A percentile compares a stretch with the other conserved stretches of the same genome.
Evolutionary conservation across 208 protist genomes (phyloP).

Genomic region (Crithidia sp.): DNA sequence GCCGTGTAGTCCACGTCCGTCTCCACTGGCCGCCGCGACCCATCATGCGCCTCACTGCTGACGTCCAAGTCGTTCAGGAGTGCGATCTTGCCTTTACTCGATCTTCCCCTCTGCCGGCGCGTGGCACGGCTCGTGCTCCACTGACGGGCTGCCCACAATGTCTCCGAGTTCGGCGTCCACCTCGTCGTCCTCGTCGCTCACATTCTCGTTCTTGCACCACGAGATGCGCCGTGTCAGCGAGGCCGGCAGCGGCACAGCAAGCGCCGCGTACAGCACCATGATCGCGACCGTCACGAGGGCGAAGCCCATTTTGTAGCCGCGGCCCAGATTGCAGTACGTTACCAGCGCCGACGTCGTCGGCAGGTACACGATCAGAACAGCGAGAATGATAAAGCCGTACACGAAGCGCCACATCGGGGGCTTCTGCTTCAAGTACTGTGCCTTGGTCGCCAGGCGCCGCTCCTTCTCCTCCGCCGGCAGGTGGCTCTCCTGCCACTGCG

Average conservation of each 20-base stretch:
- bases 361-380: slow-evolving; percentile 55
- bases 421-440: slow-evolving; percentile 50
- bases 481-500: slow-evolving; percentile 35
- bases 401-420: slow-evolving; percentile 52
- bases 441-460: slow-evolving; percentile 27
- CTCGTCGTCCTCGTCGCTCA: slow-evolving; percentile 12
- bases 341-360: slow-evolving; percentile 42
- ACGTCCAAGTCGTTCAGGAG: background rate
- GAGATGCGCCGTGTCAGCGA: slow-evolving; percentile 1
- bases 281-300: slow-evolving; percentile 25
- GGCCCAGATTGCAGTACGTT: slow-evolving; percentile 7
- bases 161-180: background rate
- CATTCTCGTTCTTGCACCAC: slow-evolving; percentile 16
- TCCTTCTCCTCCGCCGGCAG: slow-evolving; percentile 41
- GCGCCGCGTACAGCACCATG: slow-evolving; percentile 27
- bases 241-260: slow-evolving; percentile 40
- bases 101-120: background rate
- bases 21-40: slow-evolving; percentile 1
- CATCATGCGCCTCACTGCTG: background rate
- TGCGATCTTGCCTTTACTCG: background rate
- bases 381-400: slow-evolving; percentile 45
- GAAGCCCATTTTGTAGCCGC: too few relatives aligned
- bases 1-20: slow-evolving; percentile 68
- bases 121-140: slow-evolving; percentile 6
- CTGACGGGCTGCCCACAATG: background rate